Percentiles rank a stretch among this genome's conserved stretches.
Evolutionary conservation across 2,329 filamentous ascomycete genomes (phyloP).

Genomic region (Pseudogymnoascus sp.): DNA sequence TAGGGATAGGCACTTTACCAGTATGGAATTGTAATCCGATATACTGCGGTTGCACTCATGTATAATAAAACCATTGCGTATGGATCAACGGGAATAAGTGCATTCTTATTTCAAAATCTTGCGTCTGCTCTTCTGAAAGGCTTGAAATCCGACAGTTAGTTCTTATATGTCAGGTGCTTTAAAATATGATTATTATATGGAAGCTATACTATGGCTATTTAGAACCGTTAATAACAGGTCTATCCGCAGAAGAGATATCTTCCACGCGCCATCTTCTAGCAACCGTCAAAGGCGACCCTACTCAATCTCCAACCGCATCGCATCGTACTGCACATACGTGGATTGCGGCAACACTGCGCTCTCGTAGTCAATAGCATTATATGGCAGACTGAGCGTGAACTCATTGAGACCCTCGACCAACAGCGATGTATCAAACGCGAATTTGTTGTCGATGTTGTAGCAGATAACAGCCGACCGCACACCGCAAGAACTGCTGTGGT

Average conservation of each 20-base stretch:
- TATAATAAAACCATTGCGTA: neutral
- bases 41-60: neutral
- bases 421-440: constrained; percentile 43
- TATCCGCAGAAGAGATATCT: neutral
- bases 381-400: constrained; percentile 50
- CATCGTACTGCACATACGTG: constrained; percentile 59
- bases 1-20: neutral
- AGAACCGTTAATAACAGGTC: neutral
- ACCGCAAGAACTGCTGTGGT: constrained; percentile 52
- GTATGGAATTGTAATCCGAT: neutral
- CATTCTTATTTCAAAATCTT: neutral
- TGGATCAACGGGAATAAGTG: neutral
- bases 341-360: constrained; percentile 45
- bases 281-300: constrained; percentile 19
- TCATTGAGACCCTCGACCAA: constrained; percentile 46
- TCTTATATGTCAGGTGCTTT: neutral
- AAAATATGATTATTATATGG: neutral
- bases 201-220: neutral
- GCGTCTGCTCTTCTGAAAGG: neutral
- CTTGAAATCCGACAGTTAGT: neutral
- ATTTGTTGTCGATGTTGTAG: constrained; percentile 54
- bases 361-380: constrained; percentile 51
- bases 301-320: constrained; percentile 49
- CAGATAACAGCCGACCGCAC: constrained; percentile 53
- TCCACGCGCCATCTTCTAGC: neutral